Conservation (phyloP, 352 stramenopile genomes). For the Phytophthora europaea region DNA sequence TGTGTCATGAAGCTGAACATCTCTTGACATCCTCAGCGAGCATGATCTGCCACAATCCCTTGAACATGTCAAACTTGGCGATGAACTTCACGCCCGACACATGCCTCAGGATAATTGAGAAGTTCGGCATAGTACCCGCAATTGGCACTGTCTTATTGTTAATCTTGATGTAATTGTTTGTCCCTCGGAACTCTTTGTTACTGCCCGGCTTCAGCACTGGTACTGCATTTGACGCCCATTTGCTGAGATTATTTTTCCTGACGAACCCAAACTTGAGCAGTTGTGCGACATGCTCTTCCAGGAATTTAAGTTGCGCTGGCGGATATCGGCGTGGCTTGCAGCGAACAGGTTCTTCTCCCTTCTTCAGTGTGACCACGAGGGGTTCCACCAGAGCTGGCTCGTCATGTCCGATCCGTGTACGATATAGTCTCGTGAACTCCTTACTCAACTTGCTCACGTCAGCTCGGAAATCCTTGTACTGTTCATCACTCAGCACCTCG, state of each 20-base stretch:
- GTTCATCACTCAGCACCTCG: slow-evolving; percentile 6
- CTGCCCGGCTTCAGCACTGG: not conserved
- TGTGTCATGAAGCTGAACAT: slow-evolving; percentile 43
- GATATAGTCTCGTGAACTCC: slow-evolving; percentile 1
- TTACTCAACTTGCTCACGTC: slow-evolving; percentile 7
- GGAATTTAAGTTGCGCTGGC: slow-evolving; percentile 10
- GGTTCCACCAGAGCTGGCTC: slow-evolving; percentile 7
- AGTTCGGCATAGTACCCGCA: not conserved
- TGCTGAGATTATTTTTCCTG: slow-evolving; percentile 19
- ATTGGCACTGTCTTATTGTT: not conserved
- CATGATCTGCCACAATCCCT: slow-evolving; percentile 40
- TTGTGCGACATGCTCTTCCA: slow-evolving; percentile 1
- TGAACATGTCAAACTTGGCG: slow-evolving; percentile 33
- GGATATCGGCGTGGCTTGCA: slow-evolving; percentile 7
- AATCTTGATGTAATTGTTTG: not conserved
- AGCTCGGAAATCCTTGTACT: not conserved
- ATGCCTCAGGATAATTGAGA: slow-evolving; percentile 1
- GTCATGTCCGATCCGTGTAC: slow-evolving; percentile 1
- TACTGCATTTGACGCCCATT: slow-evolving; percentile 15
- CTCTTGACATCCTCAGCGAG: slow-evolving; percentile 23
- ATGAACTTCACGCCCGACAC: slow-evolving; percentile 23
- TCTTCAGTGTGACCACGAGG: slow-evolving; percentile 1
- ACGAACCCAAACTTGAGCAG: slow-evolving; percentile 16
- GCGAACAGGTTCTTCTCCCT: not conserved
- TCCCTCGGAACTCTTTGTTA: not conserved